Conservation (phyloP, 768 basidiomycete species). For the Filobasidium wieringae region DNA sequence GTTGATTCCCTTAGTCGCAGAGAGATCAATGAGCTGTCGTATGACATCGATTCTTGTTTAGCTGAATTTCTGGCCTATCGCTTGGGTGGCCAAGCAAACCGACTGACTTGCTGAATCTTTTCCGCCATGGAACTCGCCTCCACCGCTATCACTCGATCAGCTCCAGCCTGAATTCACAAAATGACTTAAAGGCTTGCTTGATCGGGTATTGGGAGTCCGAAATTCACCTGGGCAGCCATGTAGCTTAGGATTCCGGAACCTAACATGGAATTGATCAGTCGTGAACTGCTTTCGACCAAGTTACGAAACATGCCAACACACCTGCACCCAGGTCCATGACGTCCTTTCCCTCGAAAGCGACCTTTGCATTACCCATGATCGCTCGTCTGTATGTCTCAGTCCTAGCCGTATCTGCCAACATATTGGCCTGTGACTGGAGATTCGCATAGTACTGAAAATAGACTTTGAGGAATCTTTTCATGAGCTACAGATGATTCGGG, state of each 20-base stretch:
- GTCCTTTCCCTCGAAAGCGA: slow-evolving; percentile 29
- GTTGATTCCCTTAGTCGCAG: slow-evolving; percentile 25
- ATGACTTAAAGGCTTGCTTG: too few species aligned
- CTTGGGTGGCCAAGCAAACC: too few species aligned
- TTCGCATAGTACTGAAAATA: slow-evolving; percentile 11
- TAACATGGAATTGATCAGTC: not conserved
- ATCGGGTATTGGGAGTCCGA: too few species aligned
- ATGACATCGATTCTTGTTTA: too few species aligned
- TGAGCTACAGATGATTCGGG: not conserved
- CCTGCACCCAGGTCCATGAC: slow-evolving; percentile 37
- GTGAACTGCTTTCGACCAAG: not conserved
- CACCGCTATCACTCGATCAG: slow-evolving; percentile 31
- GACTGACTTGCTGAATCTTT: slow-evolving; percentile 30
- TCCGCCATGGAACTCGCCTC: slow-evolving; percentile 38
- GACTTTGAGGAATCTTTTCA: not conserved
- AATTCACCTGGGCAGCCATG: slow-evolving; percentile 29
- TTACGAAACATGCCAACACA: slow-evolving; percentile 10
- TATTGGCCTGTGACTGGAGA: slow-evolving; percentile 26
- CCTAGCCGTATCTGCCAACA: slow-evolving; percentile 34
- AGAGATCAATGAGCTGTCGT: slow-evolving; percentile 24
- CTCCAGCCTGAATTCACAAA: slow-evolving; percentile 25
- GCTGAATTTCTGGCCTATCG: not conserved
- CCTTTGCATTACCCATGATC: slow-evolving; percentile 33
- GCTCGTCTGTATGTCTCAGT: slow-evolving; percentile 36
- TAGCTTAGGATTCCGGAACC: slow-evolving; percentile 35